Evolutionary conservation across 2,329 filamentous ascomycete species (phyloP), one percentile per base, ranked within the genome.

Genomic region (Ustulina deusta): DNA sequence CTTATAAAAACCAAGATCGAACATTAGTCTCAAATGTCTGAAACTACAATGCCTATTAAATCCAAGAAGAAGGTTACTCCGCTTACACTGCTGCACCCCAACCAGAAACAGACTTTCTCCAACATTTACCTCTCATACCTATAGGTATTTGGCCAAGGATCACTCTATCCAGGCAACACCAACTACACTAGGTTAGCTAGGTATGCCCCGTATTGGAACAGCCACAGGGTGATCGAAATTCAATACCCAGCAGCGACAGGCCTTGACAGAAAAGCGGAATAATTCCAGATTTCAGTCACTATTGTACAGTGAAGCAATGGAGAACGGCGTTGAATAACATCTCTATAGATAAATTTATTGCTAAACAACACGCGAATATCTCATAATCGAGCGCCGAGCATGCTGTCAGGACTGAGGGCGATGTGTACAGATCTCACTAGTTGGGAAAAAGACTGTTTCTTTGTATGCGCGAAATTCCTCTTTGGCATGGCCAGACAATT

Each of bases 231-330:
- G 46, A 49, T 40, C 55, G 10, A 29, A 42, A 7, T 63, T 13
- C 22, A 51, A 36, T 17, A 36, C 22, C 54, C 15, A 17, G 61
- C 54, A 59, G 34, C 34, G 36, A 40, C 46, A 42, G 27, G 36
- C 59, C 13, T 32, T 17, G 42, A 48, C 34, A 11, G 27, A 44
- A 49, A 63, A 2, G 46, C 7, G 4, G 46, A 59, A 52, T 34
- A 25, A 58, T 44, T 42, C 46, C 20, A 5, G 15, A 22, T 36
- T 25, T 34, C 22, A 32, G 36, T 42, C 13, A 55, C 15, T 27
- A 11, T 38, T 2, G 11, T 4, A 22, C 17, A 42, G 1, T 3
- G 17, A 34, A 56, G 46, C 29, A 29, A 55, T 25, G 17, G 40
- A 38, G 46, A 15, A 7, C 17, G 13, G 9, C 1, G 15, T 22